Base-by-base conservation (phyloP, 2,329 filamentous ascomycete species). In the Pseudogymnoascus sp. region DNA sequence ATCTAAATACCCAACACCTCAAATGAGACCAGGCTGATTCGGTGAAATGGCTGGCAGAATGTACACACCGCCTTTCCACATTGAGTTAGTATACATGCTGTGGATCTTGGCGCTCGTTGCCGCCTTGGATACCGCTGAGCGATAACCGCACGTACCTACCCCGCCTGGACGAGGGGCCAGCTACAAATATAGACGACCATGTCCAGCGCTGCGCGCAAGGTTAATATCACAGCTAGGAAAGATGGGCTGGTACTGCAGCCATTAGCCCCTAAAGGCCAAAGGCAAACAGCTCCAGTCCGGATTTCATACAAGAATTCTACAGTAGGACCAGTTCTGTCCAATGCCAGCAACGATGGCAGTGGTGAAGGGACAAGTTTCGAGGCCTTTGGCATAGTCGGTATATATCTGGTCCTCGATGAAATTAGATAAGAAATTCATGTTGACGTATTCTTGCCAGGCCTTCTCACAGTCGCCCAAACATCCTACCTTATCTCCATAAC, bases 401-500 rank as follows among this genome's bases (percentile, higher is more conserved):
- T 61, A 68, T 63, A 19, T 13, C 45, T 52, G 3, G n/a, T 3
- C 2, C n/a, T 26, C 45, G 19, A 52, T 57, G 18, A 23, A 18
- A 58, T 19, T 19, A 52, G 15, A 52, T 52, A 52, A 30, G 23
- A 30, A 26, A 35, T n/a, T 57, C 9, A 19, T 19, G 18, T 35
- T 56, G 21, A 55, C 21, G 21, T 59, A 59, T 23, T 19, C 30
- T 56, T 9, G 2, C 13, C 64, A 97, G 92, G 94, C 19, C 76
- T 99, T 1, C 81, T 99, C 45, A 90, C 85, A 34, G 82, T 97
- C 62, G 89, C 91, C 19, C 88, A 85, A 35, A 82, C 86, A 26
- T 89, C 85, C 64, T 97, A 92, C 73, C 81, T 99, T 5, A 82
- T 99, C 61, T 87, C 90, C 9, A 95, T 99, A 67, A 91, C 87